phyloP scores from a whole-genome alignment of 169 alveolate genomes.

The Cytauxzoon felis region DNA sequence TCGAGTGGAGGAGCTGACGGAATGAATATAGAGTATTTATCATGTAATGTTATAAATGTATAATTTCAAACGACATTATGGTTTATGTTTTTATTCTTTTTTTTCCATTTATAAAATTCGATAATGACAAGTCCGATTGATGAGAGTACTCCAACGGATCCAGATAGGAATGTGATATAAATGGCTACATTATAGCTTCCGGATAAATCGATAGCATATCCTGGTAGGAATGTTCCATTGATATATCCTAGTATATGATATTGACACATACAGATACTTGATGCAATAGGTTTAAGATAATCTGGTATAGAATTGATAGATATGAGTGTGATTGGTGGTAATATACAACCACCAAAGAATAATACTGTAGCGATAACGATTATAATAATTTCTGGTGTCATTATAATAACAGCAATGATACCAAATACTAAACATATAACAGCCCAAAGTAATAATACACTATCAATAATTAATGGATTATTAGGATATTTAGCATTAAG shows the following conservation, averaged over 20 bases:
- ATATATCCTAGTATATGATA: conserved; percentile 56
- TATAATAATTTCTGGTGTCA: conserved; percentile 5
- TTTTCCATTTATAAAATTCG: too few species aligned
- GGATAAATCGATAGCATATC: conserved; percentile 33
- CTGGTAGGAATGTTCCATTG: conserved; percentile 44
- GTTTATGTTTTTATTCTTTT: too few species aligned
- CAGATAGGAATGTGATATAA: conserved; percentile 3
- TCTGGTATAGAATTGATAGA: conserved; percentile 27
- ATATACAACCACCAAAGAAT: conserved; percentile 47
- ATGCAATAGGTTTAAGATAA: conserved; percentile 39
- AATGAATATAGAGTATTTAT: too few species aligned
- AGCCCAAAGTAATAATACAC: conserved; percentile 29
- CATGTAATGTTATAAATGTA: too few species aligned
- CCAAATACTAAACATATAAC: conserved; percentile 17
- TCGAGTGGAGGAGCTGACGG: too few species aligned
- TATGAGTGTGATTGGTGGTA: conserved; percentile 41
- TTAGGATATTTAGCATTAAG: conserved; percentile 73
- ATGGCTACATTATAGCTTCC: neutral
- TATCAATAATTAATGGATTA: conserved; percentile 16
- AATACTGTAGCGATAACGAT: conserved; percentile 27
- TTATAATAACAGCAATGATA: neutral
- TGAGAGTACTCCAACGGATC: conserved; percentile 5
- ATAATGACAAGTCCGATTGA: too few species aligned
- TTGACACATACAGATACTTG: conserved; percentile 44
- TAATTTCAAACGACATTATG: too few species aligned